Conservation (phyloP, 257 asterid species). For the Lavandula angustifolia region DNA sequence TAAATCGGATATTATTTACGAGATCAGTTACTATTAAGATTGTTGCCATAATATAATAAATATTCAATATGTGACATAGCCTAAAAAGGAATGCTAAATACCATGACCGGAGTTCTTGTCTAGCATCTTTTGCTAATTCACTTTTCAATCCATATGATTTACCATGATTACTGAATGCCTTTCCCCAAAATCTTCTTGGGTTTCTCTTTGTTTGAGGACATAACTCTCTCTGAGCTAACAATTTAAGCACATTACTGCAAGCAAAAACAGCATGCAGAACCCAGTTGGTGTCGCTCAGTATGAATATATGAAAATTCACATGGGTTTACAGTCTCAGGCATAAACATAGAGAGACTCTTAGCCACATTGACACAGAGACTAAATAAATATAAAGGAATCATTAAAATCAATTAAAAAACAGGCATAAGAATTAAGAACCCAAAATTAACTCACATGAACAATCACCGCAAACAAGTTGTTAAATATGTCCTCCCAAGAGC, state of each 20-base stretch:
- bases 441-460: constrained; percentile 20
- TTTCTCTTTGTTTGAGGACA: constrained; percentile 71
- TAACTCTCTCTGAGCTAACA: constrained; percentile 83
- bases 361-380: background rate
- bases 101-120: constrained; percentile 90
- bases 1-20: constrained; percentile 21
- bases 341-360: background rate
- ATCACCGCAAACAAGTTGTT: background rate
- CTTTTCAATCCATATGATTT: constrained; percentile 49
- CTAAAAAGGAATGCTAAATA: constrained; percentile 29
- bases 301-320: constrained; percentile 12
- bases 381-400: background rate
- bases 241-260: constrained; percentile 63
- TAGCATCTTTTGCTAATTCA: constrained; percentile 68
- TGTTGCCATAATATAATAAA: background rate
- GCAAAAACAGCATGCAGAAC: constrained; percentile 36
- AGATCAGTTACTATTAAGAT: constrained; percentile 7
- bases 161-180: constrained; percentile 45
- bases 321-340: background rate
- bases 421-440: constrained; percentile 15
- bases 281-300: constrained; percentile 14
- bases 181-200: constrained; percentile 71
- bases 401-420: background rate
- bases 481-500: background rate
- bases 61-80: background rate